Conservation (phyloP, 305 asterid species). For the Withania somnifera region DNA sequence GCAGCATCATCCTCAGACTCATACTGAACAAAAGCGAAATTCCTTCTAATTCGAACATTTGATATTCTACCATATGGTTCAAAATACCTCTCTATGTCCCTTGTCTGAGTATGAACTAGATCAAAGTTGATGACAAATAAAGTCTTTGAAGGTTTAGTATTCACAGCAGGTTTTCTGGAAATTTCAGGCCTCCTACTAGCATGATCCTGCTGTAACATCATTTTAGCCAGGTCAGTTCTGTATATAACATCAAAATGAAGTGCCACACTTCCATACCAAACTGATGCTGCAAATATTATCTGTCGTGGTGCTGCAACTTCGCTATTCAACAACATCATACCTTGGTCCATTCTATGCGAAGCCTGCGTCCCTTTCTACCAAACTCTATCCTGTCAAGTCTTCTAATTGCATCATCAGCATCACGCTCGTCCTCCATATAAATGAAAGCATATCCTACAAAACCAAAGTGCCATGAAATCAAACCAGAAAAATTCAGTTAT, state of each 20-base stretch:
- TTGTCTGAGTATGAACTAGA: slow-evolving; percentile 50
- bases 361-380: slow-evolving; percentile 76
- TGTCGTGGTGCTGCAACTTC: too few relatives aligned
- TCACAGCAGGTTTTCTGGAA: slow-evolving; percentile 37
- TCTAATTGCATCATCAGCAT: slow-evolving; percentile 83
- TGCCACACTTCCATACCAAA: too few relatives aligned
- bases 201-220: slow-evolving; percentile 58
- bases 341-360: slow-evolving; percentile 88
- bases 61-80: slow-evolving; percentile 61
- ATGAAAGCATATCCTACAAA: slow-evolving; percentile 45
- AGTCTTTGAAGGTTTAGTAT: slow-evolving; percentile 51
- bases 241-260: too few relatives aligned
- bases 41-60: slow-evolving; percentile 80
- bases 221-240: too few relatives aligned
- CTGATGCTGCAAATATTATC: too few relatives aligned
- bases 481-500: slow-evolving; percentile 3
- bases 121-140: slow-evolving; percentile 76
- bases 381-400: slow-evolving; percentile 67
- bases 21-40: slow-evolving; percentile 72
- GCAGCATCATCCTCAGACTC: slow-evolving; percentile 76
- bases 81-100: slow-evolving; percentile 66
- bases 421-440: slow-evolving; percentile 78
- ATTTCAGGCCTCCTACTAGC: slow-evolving; percentile 35
- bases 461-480: slow-evolving; percentile 28
- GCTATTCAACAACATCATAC: too few relatives aligned